Evolutionary conservation across 345 rosid species (phyloP), one percentile per base, ranked within the genome.

Genomic region (Excoecaria cochinchinensis): DNA sequence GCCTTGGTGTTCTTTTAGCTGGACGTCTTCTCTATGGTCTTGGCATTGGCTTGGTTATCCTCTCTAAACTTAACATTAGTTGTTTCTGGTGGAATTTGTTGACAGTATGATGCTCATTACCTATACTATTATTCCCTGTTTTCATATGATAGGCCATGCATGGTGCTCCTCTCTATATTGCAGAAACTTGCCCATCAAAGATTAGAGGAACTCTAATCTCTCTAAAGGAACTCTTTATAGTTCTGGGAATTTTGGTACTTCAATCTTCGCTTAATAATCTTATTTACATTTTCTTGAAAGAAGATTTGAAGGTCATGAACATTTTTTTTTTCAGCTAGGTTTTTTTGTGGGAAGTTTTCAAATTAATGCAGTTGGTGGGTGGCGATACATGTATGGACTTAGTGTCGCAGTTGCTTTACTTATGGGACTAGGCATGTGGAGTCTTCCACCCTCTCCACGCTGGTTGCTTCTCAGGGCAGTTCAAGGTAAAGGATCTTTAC

Each of bases 101-200:
- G 74, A 36, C 52, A 69, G 8, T 47, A 13, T n/a, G 39, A 36
- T 67, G 63, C 36, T 46, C 55, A 42, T 63, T 19, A 46, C 58
- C 77, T 63, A 57, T 47, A 76, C 48, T 57, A 70, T 50, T 51
- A 4, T 48, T 40, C 36, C 17, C 56, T 17, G 13, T 60, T 81
- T 55, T 76, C 55, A 48, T 77, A 69, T 81, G 40, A 77, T 86
- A 95, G 99, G 97, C 98, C 61, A 95, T 95, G 99, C 99, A 92
- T 25, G 99, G 99, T 39, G 98, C 97, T 85, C 99, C 99, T 57
- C 93, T 92, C 38, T 95, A 92, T 81, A 92, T 95, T 69, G 98
- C 99, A 67, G 98, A 95, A 85, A 95, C 99, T 71, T 95, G 98
- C 75, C 99, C 99, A 3, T 88, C 99, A 83, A 91, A 91, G 84